Conservation (phyloP, 805 yeast genomes). For the Candida gorgasii region DNA sequence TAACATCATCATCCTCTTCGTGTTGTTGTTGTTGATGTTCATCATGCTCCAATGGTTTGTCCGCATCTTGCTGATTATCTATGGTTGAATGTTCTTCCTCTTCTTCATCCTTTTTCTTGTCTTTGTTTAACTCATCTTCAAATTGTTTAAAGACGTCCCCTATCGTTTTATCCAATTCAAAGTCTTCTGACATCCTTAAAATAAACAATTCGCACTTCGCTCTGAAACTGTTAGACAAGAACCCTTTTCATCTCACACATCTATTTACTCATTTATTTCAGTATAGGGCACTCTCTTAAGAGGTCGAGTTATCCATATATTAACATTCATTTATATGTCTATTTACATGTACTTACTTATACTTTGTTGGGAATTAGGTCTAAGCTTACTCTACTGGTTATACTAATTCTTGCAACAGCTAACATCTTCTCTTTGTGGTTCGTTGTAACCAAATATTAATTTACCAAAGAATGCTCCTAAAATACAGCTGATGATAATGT, state of each 20-base stretch:
- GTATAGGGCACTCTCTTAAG: too few species aligned
- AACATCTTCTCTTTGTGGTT: constrained; percentile 29
- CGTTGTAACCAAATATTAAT: constrained; percentile 50
- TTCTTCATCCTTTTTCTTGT: constrained; percentile 3
- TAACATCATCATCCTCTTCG: constrained; percentile 13
- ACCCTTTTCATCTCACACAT: too few species aligned
- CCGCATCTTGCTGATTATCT: background rate
- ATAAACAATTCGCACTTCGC: constrained; percentile 11
- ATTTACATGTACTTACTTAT: too few species aligned
- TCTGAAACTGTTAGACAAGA: too few species aligned
- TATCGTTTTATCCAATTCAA: constrained; percentile 35
- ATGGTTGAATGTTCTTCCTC: background rate
- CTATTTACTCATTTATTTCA: too few species aligned
- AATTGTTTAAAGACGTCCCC: constrained; percentile 41
- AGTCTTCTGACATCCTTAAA: constrained; percentile 16
- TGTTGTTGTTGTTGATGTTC: constrained; percentile 1
- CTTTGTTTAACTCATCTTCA: constrained; percentile 16
- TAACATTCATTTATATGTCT: too few species aligned
- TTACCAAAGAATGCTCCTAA: constrained; percentile 63
- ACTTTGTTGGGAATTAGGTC: too few species aligned
- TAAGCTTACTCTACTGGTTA: too few species aligned
- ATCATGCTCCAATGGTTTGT: constrained; percentile 2
- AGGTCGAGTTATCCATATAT: too few species aligned
- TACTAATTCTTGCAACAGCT: constrained; percentile 15
- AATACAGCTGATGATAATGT: constrained; percentile 61